These are phyloP conservation scores for Monosporascus sp. DNA, from an alignment of 2,329 filamentous ascomycete species.

Conservation along the genomic window DNA sequence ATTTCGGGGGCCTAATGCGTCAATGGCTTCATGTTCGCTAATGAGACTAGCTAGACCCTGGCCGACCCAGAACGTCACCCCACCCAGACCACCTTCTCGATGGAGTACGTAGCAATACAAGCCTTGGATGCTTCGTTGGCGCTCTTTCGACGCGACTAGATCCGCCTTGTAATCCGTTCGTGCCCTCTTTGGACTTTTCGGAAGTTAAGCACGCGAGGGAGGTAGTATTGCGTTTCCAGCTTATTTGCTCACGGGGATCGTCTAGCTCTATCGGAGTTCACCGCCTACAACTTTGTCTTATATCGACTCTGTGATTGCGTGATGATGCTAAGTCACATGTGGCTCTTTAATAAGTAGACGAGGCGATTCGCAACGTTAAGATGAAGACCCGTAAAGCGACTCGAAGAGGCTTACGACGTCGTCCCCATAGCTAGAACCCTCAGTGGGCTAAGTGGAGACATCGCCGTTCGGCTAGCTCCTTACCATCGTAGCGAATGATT, in stretches of 20 bases:
- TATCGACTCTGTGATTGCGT: no score
- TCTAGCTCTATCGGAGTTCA: not conserved
- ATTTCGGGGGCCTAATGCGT: not conserved
- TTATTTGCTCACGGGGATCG: not conserved
- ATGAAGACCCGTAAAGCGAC: no score
- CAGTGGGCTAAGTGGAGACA: not conserved
- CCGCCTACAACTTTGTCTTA: no score
- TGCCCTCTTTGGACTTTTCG: not conserved
- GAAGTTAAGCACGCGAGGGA: not conserved
- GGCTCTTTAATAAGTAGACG: no score
- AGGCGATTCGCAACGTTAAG: no score
- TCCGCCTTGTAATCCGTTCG: not conserved
- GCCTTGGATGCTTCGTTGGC: not conserved
- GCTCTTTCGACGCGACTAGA: not conserved
- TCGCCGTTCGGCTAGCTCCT: not conserved
- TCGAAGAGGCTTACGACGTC: no score
- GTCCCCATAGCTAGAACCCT: no score
- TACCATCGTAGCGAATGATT: not conserved
- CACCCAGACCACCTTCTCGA: not conserved
- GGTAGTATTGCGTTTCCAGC: not conserved
- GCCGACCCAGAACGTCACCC: not conserved
- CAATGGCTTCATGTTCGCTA: not conserved
- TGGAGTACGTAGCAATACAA: not conserved
- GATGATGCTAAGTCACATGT: no score
- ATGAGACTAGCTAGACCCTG: not conserved